Conservation (phyloP, 169 alveolate genomes). For the Plasmodium sp. region DNA sequence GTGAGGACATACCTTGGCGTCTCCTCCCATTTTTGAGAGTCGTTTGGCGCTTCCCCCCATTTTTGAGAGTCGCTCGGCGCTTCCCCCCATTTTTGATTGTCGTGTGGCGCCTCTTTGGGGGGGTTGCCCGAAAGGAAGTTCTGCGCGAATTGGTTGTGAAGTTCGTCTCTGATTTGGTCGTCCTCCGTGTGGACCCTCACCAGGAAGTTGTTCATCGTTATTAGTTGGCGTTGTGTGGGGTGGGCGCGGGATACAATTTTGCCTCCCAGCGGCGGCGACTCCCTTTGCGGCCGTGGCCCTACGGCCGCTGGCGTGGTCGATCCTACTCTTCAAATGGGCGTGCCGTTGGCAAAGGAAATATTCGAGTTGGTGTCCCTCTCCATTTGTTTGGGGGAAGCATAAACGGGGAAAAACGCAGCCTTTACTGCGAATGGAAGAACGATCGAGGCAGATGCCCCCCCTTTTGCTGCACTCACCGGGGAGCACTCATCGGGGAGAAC, state of each 20-base stretch:
- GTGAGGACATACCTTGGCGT: constrained; percentile 21
- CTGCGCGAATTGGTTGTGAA: neutral
- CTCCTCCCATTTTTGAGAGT: neutral
- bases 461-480: neutral
- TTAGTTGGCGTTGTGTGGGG: neutral
- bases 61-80: neutral
- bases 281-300: neutral
- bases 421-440: neutral
- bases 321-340: neutral
- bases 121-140: neutral
- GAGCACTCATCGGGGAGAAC: neutral
- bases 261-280: neutral
- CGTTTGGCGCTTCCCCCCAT: neutral
- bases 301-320: neutral
- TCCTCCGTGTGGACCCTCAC: neutral
- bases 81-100: neutral
- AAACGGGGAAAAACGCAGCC: neutral
- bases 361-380: neutral
- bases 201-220: constrained; percentile 26
- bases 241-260: neutral
- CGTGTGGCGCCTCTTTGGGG: neutral
- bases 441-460: neutral
- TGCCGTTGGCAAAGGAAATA: neutral
- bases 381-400: neutral
- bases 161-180: neutral